phyloP scores from a whole-genome alignment of 768 basidiomycete species.

The Agrocybe pediades region DNA sequence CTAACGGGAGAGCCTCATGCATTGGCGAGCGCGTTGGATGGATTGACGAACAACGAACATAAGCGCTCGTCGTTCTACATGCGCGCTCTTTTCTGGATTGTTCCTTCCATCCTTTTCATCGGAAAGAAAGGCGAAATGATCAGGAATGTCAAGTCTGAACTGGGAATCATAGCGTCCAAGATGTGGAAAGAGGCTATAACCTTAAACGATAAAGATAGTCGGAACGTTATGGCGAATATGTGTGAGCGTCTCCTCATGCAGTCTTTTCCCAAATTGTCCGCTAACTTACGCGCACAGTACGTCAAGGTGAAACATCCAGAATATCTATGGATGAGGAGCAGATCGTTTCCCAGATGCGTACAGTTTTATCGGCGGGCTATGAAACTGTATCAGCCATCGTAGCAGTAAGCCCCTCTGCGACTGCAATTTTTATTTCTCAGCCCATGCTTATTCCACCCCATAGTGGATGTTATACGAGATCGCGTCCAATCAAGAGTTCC shows the following conservation, averaged over 20 bases:
- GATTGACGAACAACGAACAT: constrained; percentile 62
- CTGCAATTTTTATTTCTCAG: constrained; percentile 7
- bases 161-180: constrained; percentile 49
- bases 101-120: constrained; percentile 54
- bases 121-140: constrained; percentile 64
- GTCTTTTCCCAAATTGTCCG: not conserved
- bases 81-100: constrained; percentile 63
- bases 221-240: constrained; percentile 57
- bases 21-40: constrained; percentile 55
- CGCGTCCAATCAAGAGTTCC: constrained; percentile 48
- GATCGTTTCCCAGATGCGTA: constrained; percentile 62
- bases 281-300: constrained; percentile 34
- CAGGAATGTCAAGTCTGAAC: constrained; percentile 50
- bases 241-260: constrained; percentile 31
- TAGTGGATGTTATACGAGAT: constrained; percentile 73
- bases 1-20: constrained; percentile 49
- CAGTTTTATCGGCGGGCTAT: constrained; percentile 63
- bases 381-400: constrained; percentile 50
- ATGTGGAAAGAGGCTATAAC: constrained; percentile 59
- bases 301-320: constrained; percentile 37
- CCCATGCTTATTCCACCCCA: constrained; percentile 9
- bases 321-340: constrained; percentile 46
- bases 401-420: constrained; percentile 31
- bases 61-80: constrained; percentile 62
- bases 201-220: constrained; percentile 41